A percentile compares a stretch with the other conserved stretches of the same genome.
Conservation (phyloP, 768 basidiomycete genomes). For the Hydnum rufescens region DNA sequence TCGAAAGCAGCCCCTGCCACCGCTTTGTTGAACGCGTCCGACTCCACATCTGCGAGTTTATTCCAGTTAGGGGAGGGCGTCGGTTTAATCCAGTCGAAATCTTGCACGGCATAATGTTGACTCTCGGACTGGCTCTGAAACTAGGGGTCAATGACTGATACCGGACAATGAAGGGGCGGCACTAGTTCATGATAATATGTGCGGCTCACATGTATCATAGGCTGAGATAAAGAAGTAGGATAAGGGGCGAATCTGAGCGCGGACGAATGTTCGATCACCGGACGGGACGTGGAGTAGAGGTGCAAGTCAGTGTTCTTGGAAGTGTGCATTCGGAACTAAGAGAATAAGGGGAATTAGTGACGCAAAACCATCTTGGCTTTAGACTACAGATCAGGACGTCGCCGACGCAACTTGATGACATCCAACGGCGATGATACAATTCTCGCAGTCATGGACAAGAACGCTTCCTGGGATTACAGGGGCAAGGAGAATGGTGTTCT, state of each 20-base stretch:
- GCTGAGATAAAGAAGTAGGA: constrained; percentile 20
- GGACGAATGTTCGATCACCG: constrained; percentile 61
- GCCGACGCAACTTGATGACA: constrained; percentile 51
- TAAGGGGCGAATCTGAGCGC: constrained; percentile 44
- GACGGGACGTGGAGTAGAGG: constrained; percentile 45
- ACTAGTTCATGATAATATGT: not conserved
- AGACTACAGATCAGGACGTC: too few species aligned
- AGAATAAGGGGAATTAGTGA: too few species aligned
- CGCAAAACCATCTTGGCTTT: not conserved
- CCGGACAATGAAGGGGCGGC: not conserved
- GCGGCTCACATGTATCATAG: not conserved
- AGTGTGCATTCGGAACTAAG: constrained; percentile 73
- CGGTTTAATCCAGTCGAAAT: constrained; percentile 65
- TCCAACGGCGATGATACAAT: constrained; percentile 46
- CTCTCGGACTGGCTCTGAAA: constrained; percentile 8
- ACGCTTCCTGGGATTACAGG: constrained; percentile 51
- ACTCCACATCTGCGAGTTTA: too few species aligned
- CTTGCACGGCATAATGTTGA: constrained; percentile 39
- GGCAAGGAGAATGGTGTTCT: constrained; percentile 41
- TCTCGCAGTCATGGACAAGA: constrained; percentile 40
- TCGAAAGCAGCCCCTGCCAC: too few species aligned
- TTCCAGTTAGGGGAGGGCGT: constrained; percentile 66
- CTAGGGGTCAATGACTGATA: constrained; percentile 12
- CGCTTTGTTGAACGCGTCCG: too few species aligned
- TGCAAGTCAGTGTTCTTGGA: constrained; percentile 46